Conservation (phyloP, 192 early-diverging fungal genomes). For the Phlyctochytrium bullatum region DNA sequence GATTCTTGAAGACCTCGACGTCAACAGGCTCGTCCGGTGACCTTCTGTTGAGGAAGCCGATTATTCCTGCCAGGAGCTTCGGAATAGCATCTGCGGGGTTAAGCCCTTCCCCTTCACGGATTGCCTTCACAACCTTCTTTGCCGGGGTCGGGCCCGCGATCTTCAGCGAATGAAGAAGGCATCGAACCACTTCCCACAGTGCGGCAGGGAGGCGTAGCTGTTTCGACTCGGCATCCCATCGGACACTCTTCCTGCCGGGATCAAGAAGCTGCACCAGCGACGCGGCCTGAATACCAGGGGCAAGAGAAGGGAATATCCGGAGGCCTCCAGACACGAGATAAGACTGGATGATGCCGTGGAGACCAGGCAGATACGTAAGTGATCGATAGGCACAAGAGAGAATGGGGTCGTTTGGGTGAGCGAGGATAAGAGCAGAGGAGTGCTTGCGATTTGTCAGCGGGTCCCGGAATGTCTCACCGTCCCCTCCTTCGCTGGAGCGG, state of each 20-base stretch:
- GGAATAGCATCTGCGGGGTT: constrained; percentile 26
- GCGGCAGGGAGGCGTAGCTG: not conserved
- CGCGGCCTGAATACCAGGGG: constrained; percentile 16
- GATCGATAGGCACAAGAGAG: constrained; percentile 17
- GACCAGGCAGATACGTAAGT: constrained; percentile 14
- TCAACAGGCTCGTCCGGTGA: not conserved
- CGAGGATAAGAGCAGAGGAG: constrained; percentile 26
- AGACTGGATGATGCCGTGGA: constrained; percentile 26
- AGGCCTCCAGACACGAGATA: constrained; percentile 29
- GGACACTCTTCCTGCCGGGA: not conserved
- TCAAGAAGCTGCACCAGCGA: constrained; percentile 9
- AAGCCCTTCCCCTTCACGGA: constrained; percentile 10
- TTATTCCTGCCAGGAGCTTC: constrained; percentile 22
- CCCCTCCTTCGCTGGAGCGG: not conserved
- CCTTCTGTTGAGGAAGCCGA: constrained; percentile 4
- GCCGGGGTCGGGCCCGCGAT: constrained; percentile 6
- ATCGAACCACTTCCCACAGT: constrained; percentile 24
- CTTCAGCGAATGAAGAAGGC: constrained; percentile 13
- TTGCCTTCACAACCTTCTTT: not conserved
- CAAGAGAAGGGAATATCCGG: constrained; percentile 23
- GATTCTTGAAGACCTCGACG: not conserved
- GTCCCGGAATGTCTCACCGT: constrained; percentile 7
- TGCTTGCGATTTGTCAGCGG: constrained; percentile 17
- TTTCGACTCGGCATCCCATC: not conserved
- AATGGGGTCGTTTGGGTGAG: constrained; percentile 26